phyloP scores from a whole-genome alignment of 1,284 basidiomycete species.

The Pseudozyma thailandica region DNA sequence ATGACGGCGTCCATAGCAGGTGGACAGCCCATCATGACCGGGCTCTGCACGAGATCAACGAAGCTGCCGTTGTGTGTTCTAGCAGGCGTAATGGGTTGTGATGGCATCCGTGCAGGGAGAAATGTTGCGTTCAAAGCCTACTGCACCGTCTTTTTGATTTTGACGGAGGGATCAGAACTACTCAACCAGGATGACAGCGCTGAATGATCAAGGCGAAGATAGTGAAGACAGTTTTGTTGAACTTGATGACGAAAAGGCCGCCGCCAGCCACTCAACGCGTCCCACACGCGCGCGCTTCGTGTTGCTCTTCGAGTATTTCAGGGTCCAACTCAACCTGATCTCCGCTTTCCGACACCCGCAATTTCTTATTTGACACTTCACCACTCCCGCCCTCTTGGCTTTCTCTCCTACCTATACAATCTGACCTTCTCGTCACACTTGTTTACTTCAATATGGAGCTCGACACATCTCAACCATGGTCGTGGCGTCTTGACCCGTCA shows the following conservation, averaged over 20 bases:
- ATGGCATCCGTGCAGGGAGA: no score
- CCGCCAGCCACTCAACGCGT: conserved; percentile 15
- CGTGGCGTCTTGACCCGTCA: conserved; percentile 24
- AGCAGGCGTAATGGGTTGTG: no score
- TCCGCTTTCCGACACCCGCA: neutral
- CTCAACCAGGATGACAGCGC: no score
- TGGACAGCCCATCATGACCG: neutral
- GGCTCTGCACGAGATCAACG: no score
- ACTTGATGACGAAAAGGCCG: neutral
- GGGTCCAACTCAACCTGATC: conserved; percentile 2
- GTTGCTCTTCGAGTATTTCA: conserved; percentile 2
- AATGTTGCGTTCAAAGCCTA: no score
- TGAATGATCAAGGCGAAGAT: neutral
- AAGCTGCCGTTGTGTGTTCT: no score
- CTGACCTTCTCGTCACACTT: neutral
- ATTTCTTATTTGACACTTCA: neutral
- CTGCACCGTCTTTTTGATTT: no score
- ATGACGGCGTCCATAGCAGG: neutral
- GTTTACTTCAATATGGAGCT: neutral
- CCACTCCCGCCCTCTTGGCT: neutral
- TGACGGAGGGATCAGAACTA: no score
- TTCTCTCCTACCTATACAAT: neutral
- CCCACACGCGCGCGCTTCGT: neutral
- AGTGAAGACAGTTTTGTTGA: neutral
- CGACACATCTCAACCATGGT: conserved; percentile 18